Percentiles rank a stretch among this genome's conserved stretches.
phyloP scores from a whole-genome alignment of 1,284 basidiomycete genomes.

The Earliella scabrosa region DNA sequence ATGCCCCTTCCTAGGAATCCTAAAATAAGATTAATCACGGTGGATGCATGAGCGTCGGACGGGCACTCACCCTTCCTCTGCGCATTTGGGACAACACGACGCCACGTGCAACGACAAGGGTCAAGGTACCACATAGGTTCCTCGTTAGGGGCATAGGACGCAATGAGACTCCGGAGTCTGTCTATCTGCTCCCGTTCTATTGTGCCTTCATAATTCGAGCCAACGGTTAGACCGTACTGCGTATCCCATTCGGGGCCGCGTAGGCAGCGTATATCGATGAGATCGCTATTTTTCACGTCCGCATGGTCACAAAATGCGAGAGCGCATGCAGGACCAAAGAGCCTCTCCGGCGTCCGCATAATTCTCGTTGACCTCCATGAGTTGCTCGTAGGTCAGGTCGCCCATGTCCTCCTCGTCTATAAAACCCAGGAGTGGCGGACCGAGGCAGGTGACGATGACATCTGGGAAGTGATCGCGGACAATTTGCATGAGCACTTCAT shows the following conservation, averaged over 20 bases:
- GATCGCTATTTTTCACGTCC: neutral
- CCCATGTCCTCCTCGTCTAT: neutral
- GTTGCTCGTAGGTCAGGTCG: neutral
- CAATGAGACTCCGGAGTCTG: neutral
- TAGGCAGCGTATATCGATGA: neutral
- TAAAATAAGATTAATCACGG: no score
- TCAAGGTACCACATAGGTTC: neutral
- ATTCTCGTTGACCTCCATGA: neutral
- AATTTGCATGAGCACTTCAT: neutral
- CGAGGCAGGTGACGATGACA: neutral
- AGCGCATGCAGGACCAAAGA: no score
- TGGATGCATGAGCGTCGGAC: no score
- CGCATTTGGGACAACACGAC: no score
- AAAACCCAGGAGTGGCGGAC: neutral
- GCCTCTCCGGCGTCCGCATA: neutral
- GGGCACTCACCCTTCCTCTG: no score
- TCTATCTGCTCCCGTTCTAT: neutral
- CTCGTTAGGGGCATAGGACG: neutral
- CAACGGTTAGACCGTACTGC: neutral
- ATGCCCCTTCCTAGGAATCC: no score
- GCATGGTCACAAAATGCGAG: no score
- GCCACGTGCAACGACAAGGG: neutral
- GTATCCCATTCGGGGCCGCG: neutral
- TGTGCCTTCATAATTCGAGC: neutral
- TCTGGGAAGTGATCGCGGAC: neutral